Percentiles rank a stretch among this genome's conserved stretches.
Evolutionary conservation across 352 stramenopile genomes (phyloP).

Genomic region (Phytophthora podocarpi): DNA sequence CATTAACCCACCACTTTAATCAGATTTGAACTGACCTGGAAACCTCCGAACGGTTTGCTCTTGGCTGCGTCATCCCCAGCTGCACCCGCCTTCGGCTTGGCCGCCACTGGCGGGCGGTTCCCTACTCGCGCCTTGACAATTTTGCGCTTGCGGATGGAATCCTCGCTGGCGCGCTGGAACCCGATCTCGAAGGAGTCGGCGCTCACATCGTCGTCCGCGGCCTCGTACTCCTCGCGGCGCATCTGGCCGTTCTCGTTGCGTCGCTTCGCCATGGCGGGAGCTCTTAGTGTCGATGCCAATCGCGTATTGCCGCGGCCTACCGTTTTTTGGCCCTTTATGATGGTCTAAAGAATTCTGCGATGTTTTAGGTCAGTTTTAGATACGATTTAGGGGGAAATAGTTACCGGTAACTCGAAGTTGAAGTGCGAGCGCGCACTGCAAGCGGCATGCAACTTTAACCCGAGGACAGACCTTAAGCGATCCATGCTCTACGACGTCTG

Average conservation of each 20-base stretch:
- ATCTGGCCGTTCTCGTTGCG: constrained; percentile 87
- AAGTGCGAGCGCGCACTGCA: too few relatives aligned
- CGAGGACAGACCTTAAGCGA: too few relatives aligned
- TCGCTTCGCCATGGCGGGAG: constrained; percentile 72
- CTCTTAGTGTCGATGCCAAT: background rate
- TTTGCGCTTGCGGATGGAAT: constrained; percentile 71
- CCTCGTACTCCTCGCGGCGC: constrained; percentile 86
- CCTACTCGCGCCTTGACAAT: constrained; percentile 75
- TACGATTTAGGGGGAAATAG: too few relatives aligned
- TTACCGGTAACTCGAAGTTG: too few relatives aligned
- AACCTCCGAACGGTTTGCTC: constrained; percentile 54
- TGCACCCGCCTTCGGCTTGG: constrained; percentile 17
- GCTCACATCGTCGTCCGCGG: constrained; percentile 45
- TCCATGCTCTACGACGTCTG: too few relatives aligned
- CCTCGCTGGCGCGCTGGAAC: constrained; percentile 75
- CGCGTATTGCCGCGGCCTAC: background rate
- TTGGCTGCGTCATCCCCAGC: constrained; percentile 8
- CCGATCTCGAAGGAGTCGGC: constrained; percentile 60
- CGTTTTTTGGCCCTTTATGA: background rate
- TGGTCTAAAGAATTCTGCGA: too few relatives aligned
- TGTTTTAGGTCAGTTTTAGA: too few relatives aligned
- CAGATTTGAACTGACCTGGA: constrained; percentile 32
- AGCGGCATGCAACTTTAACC: too few relatives aligned
- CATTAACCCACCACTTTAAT: background rate
- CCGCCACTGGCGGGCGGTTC: constrained; percentile 19